Evolutionary conservation across 441 rosid genomes (phyloP).

Genomic region (Pelargonium myrrhifolium): DNA sequence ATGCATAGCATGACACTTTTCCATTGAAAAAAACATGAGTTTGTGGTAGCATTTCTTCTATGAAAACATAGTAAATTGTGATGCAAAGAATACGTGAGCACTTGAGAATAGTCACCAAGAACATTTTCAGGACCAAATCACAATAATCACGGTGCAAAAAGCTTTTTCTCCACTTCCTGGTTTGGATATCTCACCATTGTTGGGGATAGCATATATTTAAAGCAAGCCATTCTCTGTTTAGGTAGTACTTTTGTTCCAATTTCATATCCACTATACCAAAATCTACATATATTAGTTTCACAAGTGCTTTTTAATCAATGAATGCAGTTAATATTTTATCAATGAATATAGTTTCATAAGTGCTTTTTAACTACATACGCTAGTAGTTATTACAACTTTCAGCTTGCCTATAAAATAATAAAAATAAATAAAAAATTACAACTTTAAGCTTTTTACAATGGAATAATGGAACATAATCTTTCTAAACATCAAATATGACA

Average conservation of each 20-base stretch:
- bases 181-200: neutral
- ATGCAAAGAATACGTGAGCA: neutral
- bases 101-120: neutral
- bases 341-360: neutral
- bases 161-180: neutral
- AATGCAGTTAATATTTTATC: neutral
- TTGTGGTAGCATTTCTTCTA: neutral
- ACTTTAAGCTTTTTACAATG: no score
- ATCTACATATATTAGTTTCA: neutral
- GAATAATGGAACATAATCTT: no score
- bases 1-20: neutral
- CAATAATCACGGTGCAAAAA: neutral
- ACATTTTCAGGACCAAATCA: neutral
- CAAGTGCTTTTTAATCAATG: neutral
- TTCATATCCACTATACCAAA: neutral
- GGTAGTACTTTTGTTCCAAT: neutral
- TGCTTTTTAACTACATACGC: no score
- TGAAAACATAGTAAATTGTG: neutral
- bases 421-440: no score
- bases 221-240: neutral
- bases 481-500: no score
- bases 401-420: no score
- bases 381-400: neutral
- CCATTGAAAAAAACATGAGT: neutral
- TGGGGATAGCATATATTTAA: neutral